Base-by-base conservation (phyloP, 805 yeast genomes). In the Yamadazyma scolyti region DNA sequence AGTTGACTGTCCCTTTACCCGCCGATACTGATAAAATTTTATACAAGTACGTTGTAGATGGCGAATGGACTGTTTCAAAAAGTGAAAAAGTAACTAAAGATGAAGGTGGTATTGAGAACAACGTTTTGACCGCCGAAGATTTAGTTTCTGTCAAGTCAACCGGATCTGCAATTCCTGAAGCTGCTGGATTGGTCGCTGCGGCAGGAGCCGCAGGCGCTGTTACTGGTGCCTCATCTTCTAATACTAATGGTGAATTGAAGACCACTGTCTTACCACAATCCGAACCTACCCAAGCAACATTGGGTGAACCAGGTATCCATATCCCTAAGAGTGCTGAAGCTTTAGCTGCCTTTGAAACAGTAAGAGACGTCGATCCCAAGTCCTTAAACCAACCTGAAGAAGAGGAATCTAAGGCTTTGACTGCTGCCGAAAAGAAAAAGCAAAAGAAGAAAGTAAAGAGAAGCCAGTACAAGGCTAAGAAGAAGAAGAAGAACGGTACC, bases 251-350 rank as follows among this genome's bases (percentile, higher is more conserved):
- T 14, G 45, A 39, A 15, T 37, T 54, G 19, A 54, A 45, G 35
- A 47, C 70, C 31, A 61, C 68, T 18, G 71, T 61, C 18, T 37
- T 62, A 50, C 69, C 71, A 12, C 32, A 44, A 31, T 34, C 47
- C 19, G 67, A 56, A 36, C 53, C 48, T 12, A 31, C 48, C 23
- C 65, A 58, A 31, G 59, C 61, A 36, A 54, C 69, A 6, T 46
- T 71, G 33, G 83, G 86, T 29, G 89, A 82, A 48, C 87, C 93
- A 17, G 95, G 95, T 27, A 69, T 83, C 38, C 72, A 65, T 22
- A 53, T 82, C 43, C 90, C 90, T 28, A 47, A 61, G 24, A 72
- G 82, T 49, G 71, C 85, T 12, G 71, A 69, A 25, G 69, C 75
- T n/a, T 74, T 85, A 46, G 65, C 73, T 37, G 95, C 78, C 28